Evolutionary conservation across 73 alveolate species (phyloP).

Genomic region (Tetrahymena borealis): DNA sequence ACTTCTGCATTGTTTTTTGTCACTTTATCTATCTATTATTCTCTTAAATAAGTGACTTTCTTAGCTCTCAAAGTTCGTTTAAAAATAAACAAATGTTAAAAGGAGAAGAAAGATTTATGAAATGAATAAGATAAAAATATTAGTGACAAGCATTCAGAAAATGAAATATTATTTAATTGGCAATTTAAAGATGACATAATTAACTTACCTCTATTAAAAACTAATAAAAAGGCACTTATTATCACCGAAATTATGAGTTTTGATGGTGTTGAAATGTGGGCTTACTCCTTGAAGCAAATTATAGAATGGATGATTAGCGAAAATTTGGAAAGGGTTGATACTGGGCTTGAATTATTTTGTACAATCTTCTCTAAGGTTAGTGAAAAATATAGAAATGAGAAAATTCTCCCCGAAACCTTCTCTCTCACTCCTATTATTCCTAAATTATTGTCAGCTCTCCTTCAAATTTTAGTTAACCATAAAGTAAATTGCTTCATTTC

Average conservation of each 20-base stretch:
- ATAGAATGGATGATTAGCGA: not conserved
- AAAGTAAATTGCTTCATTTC: not conserved
- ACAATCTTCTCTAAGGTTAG: not conserved
- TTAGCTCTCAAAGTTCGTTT: no score
- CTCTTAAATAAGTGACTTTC: no score
- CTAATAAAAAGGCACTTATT: not conserved
- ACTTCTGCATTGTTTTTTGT: conserved; percentile 15
- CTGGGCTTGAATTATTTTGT: not conserved
- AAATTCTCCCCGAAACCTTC: not conserved
- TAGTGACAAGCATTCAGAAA: conserved; percentile 7
- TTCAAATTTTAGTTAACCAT: not conserved
- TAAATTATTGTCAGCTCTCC: not conserved
- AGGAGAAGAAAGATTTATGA: conserved; percentile 1
- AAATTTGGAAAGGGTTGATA: not conserved
- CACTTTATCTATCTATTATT: no score
- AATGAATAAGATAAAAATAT: conserved; percentile 15
- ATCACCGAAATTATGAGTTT: not conserved
- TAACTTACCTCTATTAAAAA: not conserved
- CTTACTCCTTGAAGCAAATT: not conserved
- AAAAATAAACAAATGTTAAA: conserved; percentile 11
- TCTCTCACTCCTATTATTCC: not conserved
- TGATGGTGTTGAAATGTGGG: not conserved
- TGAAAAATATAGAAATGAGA: not conserved
- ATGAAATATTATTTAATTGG: no score
- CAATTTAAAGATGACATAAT: no score